Evolutionary conservation across 257 asterid species (phyloP).

Genomic region (Marsdenia floribunda): DNA sequence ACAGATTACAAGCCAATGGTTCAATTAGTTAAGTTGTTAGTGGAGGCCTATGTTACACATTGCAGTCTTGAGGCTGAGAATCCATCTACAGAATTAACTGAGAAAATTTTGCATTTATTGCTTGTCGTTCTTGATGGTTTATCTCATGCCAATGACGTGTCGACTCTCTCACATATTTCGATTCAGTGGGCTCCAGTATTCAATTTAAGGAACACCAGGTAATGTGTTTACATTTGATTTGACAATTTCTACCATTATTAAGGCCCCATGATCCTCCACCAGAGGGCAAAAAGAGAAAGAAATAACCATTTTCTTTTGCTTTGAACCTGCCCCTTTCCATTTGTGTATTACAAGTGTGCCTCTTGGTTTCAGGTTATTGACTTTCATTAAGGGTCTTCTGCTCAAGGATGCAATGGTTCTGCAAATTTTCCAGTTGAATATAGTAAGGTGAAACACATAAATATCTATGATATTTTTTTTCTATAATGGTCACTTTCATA

Average conservation of each 20-base stretch:
- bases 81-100: slow-evolving; percentile 37
- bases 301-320: neutral
- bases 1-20: slow-evolving; percentile 57
- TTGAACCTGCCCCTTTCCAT: slow-evolving; percentile 2
- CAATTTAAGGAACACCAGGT: slow-evolving; percentile 59
- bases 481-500: neutral
- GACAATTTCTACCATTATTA: neutral
- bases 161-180: slow-evolving; percentile 36
- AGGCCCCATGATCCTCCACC: neutral
- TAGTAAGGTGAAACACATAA: slow-evolving; percentile 47
- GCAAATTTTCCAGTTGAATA: slow-evolving; percentile 43
- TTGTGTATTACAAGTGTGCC: neutral
- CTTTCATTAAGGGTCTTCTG: slow-evolving; percentile 55
- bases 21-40: slow-evolving; percentile 46
- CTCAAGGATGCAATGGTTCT: slow-evolving; percentile 44
- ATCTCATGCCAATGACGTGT: slow-evolving; percentile 32
- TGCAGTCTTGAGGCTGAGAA: slow-evolving; percentile 29
- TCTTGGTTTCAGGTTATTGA: slow-evolving; percentile 48
- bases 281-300: neutral
- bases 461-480: neutral
- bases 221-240: slow-evolving; percentile 11
- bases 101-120: slow-evolving; percentile 52
- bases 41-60: slow-evolving; percentile 43
- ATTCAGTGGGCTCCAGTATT: slow-evolving; percentile 62
- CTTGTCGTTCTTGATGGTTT: slow-evolving; percentile 64